These are phyloP conservation scores for Rusavskia elegans DNA, from an alignment of 495 filamentous ascomycete species.

Conservation along the genomic window DNA sequence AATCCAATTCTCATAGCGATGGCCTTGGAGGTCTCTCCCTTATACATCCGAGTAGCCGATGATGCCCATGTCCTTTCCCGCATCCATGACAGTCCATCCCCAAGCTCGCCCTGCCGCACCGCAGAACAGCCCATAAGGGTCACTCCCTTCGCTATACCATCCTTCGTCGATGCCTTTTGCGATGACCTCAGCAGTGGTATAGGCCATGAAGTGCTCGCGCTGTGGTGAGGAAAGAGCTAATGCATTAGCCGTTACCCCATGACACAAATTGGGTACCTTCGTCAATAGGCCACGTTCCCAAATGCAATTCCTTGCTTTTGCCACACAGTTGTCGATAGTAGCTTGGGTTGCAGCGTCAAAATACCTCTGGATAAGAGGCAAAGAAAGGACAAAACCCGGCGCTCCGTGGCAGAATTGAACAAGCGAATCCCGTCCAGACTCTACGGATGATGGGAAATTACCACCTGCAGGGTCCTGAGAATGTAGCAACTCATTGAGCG, in stretches of 20 bases:
- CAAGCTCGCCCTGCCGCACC: constrained; percentile 33
- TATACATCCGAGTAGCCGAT: constrained; percentile 31
- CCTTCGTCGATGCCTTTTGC: constrained; percentile 29
- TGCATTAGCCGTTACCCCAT: constrained; percentile 48
- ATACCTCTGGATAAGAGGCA: constrained; percentile 28
- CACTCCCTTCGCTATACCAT: constrained; percentile 22
- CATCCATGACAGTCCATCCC: constrained; percentile 28
- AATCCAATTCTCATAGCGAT: constrained; percentile 25
- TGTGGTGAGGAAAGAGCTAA: constrained; percentile 20
- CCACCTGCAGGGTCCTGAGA: constrained; percentile 20
- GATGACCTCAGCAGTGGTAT: constrained; percentile 32
- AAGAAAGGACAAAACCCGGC: constrained; percentile 40
- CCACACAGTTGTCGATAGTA: constrained; percentile 31
- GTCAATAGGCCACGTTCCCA: constrained; percentile 36
- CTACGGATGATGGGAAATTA: constrained; percentile 25
- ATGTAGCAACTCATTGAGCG: constrained; percentile 29
- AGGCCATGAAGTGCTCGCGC: constrained; percentile 34
- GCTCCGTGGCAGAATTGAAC: constrained; percentile 57
- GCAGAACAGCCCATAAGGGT: constrained; percentile 23
- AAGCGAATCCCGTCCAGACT: constrained; percentile 24
- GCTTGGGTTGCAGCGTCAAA: constrained; percentile 28
- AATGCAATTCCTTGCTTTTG: constrained; percentile 28
- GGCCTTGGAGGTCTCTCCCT: background rate
- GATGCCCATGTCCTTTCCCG: constrained; percentile 21
- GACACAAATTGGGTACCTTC: constrained; percentile 49